Conservation (phyloP, 768 basidiomycete genomes). For the Daedalea quercina region DNA sequence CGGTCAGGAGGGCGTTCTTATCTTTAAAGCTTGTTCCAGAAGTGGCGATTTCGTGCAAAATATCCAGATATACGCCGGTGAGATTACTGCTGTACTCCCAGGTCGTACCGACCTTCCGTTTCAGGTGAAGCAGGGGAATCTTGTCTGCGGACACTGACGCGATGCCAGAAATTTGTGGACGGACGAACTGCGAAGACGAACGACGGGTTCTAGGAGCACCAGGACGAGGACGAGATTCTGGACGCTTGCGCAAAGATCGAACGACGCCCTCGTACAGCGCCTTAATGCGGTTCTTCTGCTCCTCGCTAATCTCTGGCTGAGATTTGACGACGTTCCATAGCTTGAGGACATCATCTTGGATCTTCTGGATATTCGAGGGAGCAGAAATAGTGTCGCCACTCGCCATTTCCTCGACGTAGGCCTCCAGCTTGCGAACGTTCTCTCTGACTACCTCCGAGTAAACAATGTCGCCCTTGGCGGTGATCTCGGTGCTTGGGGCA, state of each 20-base stretch:
- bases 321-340: conserved; percentile 97
- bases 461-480: conserved; percentile 88
- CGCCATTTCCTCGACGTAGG: conserved; percentile 98
- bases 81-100: conserved; percentile 99
- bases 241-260: conserved; percentile 77
- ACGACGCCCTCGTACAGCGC: conserved; percentile 96
- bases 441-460: conserved; percentile 94
- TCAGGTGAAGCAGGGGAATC: conserved; percentile 90
- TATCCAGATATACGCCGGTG: conserved; percentile 92
- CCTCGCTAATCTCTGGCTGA: conserved; percentile 94
- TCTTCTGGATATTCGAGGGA: conserved; percentile 91
- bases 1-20: conserved; percentile 97
- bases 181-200: conserved; percentile 94
- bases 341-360: conserved; percentile 94
- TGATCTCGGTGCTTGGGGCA: conserved; percentile 92
- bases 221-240: conserved; percentile 53
- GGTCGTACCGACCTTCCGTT: conserved; percentile 89
- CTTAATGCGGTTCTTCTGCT: conserved; percentile 94
- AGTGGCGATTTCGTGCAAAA: conserved; percentile 96
- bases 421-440: conserved; percentile 94
- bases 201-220: conserved; percentile 62
- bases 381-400: conserved; percentile 83
- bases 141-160: conserved; percentile 81
- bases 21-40: conserved; percentile 98
- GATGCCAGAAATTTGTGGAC: conserved; percentile 74